Evolutionary conservation across 116 monocot species (phyloP).

Genomic region (Dioscorea cayenensis): DNA sequence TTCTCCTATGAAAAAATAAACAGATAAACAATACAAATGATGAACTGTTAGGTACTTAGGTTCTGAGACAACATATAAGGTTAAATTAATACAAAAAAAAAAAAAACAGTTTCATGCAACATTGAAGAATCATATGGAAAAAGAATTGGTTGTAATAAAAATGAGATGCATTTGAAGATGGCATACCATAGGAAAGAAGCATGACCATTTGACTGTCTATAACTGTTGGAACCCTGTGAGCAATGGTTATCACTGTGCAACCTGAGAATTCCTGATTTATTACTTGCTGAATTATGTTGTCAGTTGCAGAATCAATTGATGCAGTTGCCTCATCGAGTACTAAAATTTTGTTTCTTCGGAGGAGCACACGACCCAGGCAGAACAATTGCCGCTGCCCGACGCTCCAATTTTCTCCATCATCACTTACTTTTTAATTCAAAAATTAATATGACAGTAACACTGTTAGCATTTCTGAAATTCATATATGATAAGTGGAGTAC

Average conservation of each 20-base stretch:
- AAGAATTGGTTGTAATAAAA: neutral
- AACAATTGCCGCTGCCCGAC: neutral
- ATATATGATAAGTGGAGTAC: neutral
- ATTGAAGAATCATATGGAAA: too few relatives aligned
- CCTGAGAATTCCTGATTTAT: neutral
- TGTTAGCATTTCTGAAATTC: neutral
- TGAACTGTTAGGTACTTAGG: too few relatives aligned
- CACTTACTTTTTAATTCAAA: neutral
- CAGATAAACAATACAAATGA: too few relatives aligned
- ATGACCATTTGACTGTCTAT: neutral
- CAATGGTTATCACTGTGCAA: constrained; percentile 2
- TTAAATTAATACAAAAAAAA: too few relatives aligned
- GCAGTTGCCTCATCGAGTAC: constrained; percentile 2
- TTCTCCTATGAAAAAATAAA: neutral
- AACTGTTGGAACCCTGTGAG: constrained; percentile 1
- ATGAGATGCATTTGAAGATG: neutral
- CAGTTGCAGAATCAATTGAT: constrained; percentile 1
- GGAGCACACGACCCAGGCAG: neutral
- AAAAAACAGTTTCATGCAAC: too few relatives aligned
- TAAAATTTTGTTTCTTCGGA: neutral
- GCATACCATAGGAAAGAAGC: constrained; percentile 1
- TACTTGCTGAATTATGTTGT: neutral
- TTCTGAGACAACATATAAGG: too few relatives aligned
- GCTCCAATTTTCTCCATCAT: constrained; percentile 3
- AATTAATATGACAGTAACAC: neutral